Evolutionary conservation across 208 protist genomes (phyloP).

Genomic region (Trypanosoma grayi): DNA sequence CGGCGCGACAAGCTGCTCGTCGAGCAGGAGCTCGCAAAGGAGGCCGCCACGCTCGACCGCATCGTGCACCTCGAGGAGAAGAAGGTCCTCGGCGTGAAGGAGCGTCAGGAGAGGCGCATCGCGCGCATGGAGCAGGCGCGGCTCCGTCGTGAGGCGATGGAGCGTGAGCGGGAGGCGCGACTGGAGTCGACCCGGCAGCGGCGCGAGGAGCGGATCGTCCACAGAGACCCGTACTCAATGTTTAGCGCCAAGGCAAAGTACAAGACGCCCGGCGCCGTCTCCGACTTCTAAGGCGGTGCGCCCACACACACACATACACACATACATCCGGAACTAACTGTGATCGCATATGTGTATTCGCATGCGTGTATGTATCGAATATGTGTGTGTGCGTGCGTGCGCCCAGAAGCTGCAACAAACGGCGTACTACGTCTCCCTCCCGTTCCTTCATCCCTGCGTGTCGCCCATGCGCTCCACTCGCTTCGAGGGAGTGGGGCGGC

Average conservation of each 20-base stretch:
- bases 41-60: conserved; percentile 30
- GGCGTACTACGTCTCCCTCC: no score
- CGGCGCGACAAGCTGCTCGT: conserved; percentile 32
- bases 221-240: conserved; percentile 41
- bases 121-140: conserved; percentile 31
- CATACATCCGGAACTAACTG: no score
- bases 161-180: conserved; percentile 24
- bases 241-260: conserved; percentile 39
- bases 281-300: neutral
- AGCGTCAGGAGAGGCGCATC: conserved; percentile 24
- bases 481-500: no score
- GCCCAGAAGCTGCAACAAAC: no score
- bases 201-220: conserved; percentile 6
- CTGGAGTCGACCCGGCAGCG: conserved; percentile 11
- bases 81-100: conserved; percentile 11
- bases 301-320: no score
- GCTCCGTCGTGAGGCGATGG: conserved; percentile 12
- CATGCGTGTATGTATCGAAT: neutral
- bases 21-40: conserved; percentile 40
- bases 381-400: no score
- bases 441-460: no score
- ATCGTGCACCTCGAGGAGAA: conserved; percentile 15
- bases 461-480: no score
- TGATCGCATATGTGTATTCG: neutral
- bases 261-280: neutral